phyloP scores from a whole-genome alignment of 768 basidiomycete species.

The Leucocoprinus birnbaumii region DNA sequence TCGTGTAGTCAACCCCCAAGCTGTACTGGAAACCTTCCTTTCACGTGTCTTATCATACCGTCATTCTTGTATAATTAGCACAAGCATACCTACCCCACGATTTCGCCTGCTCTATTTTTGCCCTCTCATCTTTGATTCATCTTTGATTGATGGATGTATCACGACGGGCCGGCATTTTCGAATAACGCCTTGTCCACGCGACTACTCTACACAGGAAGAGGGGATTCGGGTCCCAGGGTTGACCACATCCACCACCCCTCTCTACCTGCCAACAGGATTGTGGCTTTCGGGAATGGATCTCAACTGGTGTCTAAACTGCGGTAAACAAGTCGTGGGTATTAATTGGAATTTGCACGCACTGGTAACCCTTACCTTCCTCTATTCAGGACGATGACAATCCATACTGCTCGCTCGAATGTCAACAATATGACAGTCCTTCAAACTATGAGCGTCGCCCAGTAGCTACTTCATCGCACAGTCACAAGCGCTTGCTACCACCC shows the following conservation, averaged over 20 bases:
- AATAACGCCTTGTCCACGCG: too few relatives aligned
- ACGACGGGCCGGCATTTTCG: neutral
- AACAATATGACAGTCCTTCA: neutral
- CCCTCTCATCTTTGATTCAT: neutral
- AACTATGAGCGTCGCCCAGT: too few relatives aligned
- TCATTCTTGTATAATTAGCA: neutral
- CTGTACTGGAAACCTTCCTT: too few relatives aligned
- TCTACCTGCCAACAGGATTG: too few relatives aligned
- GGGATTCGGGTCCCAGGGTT: neutral
- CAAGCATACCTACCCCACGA: too few relatives aligned
- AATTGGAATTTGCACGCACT: neutral
- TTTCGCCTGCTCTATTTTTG: too few relatives aligned
- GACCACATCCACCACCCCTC: neutral
- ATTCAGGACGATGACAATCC: neutral
- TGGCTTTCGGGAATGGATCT: neutral
- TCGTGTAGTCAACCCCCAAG: too few relatives aligned
- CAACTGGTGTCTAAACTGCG: neutral
- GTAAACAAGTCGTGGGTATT: neutral
- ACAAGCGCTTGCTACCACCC: too few relatives aligned
- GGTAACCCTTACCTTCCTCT: too few relatives aligned
- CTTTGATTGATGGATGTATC: neutral
- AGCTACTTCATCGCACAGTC: too few relatives aligned
- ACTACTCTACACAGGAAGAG: too few relatives aligned
- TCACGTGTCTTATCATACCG: neutral
- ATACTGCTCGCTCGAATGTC: slow-evolving; percentile 1